Percentiles rank a stretch among this genome's conserved stretches.
Conservation (phyloP, 2,329 filamentous ascomycete species). For the Thielaviopsis cerberus region DNA sequence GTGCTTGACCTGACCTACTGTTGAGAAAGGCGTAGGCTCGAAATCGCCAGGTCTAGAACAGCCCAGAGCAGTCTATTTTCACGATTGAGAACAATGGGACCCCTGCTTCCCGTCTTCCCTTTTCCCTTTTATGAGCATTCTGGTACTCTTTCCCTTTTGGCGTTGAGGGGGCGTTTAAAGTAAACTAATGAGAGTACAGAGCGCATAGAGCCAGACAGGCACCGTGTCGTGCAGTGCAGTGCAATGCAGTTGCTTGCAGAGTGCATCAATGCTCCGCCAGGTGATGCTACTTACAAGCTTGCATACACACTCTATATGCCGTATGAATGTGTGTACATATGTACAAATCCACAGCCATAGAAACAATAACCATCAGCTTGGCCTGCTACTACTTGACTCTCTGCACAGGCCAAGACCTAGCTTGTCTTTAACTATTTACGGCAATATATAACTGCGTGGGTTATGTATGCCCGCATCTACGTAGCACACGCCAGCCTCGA, state of each 20-base stretch:
- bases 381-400: not conserved
- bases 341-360: too few relatives aligned
- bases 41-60: constrained; percentile 9
- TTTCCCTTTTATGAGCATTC: not conserved
- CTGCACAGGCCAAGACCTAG: not conserved
- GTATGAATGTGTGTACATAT: too few relatives aligned
- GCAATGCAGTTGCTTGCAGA: not conserved
- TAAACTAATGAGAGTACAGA: not conserved
- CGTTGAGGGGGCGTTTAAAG: not conserved
- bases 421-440: too few relatives aligned
- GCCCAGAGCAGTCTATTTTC: constrained; percentile 3
- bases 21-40: not conserved
- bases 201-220: not conserved
- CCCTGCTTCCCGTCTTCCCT: not conserved
- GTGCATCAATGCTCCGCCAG: too few relatives aligned
- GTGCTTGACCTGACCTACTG: not conserved
- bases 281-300: too few relatives aligned
- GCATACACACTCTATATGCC: too few relatives aligned
- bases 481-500: not conserved
- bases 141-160: not conserved
- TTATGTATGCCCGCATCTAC: not conserved
- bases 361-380: too few relatives aligned
- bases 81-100: not conserved
- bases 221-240: not conserved
- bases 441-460: not conserved